Base-by-base conservation (phyloP, 73 alveolate genomes). In the Uronychia binucleata region DNA sequence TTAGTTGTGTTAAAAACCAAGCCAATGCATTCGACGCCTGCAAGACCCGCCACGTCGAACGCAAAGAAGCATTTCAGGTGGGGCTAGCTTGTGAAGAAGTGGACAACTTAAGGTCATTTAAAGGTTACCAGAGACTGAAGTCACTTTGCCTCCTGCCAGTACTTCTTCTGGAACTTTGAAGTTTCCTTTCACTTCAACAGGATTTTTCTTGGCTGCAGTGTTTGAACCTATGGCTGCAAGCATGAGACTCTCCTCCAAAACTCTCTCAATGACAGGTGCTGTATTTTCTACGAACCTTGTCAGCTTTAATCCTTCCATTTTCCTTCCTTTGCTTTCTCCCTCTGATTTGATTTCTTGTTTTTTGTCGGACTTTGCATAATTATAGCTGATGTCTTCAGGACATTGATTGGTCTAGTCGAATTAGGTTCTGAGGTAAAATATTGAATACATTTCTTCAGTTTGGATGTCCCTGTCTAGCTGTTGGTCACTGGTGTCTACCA, bases 241-340 rank as follows among this genome's bases (percentile, higher is more conserved):
- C 46, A 30, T 77, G 28, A 83, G 80, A 34, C 84, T 89, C 57
- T 89, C 95, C 30, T 89, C 95, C 11, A 83, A 58, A 1, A 89
- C 95, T 1, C 1, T 27, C 59, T 89, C 95, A 81, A 89, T 74
- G 8, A 89, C 92, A 13, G 95, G 95, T 26, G 92, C 79, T 26
- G 89, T 86, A 58, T 89, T 57, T 30, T 57, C 28, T 87, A 89
- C 59, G 78, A 89, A 89, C 75, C 77, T 81, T 74, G 57, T 87
- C 26, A 89, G 75, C 14, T 85, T 26, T 32, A 85, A 58, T 19
- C 85, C 91, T 28, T 85, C 91, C 19, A 5, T 46, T 46, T 46
- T 46, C 67, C 67, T 46, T 46, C 5, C 5, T 19, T 46, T 46
- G n/a, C 67, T 19, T 46, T 19, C 67, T 19, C 19, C 67, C 19